Evolutionary conservation across 257 asterid species (phyloP).

Genomic region (Linaria vulgaris): DNA sequence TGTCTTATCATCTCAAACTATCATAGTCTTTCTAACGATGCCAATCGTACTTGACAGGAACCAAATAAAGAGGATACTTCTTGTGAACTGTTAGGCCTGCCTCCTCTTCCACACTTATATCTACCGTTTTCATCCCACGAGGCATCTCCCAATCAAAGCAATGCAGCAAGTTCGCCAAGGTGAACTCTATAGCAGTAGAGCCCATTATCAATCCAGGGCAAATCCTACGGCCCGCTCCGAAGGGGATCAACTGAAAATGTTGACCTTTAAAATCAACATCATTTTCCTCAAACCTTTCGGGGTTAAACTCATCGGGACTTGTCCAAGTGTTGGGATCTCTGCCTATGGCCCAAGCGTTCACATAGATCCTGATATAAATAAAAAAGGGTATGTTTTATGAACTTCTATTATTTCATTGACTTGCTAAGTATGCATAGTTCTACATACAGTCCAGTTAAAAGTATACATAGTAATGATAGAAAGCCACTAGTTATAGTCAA

Average conservation of each 20-base stretch:
- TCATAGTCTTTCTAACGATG: too few relatives aligned
- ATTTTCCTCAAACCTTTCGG: conserved; percentile 12
- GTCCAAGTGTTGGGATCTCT: conserved; percentile 1
- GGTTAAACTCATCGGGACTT: conserved; percentile 4
- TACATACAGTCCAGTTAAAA: too few relatives aligned
- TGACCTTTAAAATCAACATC: conserved; percentile 10
- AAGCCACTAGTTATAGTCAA: too few relatives aligned
- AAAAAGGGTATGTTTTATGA: too few relatives aligned
- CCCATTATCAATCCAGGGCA: conserved; percentile 9
- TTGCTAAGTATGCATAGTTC: too few relatives aligned
- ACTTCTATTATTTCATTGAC: too few relatives aligned
- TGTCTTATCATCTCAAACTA: too few relatives aligned
- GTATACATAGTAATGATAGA: too few relatives aligned
- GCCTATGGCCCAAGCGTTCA: conserved; percentile 13
- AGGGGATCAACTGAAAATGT: not conserved
- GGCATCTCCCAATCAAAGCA: conserved; percentile 19
- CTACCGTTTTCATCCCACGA: not conserved
- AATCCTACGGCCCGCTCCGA: conserved; percentile 7
- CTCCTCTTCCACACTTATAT: not conserved
- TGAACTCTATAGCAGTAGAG: not conserved
- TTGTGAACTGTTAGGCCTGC: not conserved
- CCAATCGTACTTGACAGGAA: not conserved
- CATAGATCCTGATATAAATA: not conserved
- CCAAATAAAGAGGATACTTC: conserved; percentile 5
- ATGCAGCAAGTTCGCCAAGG: conserved; percentile 1